Conservation (phyloP, 371 early-diverging fungal species). For the Mucor irregularis region DNA sequence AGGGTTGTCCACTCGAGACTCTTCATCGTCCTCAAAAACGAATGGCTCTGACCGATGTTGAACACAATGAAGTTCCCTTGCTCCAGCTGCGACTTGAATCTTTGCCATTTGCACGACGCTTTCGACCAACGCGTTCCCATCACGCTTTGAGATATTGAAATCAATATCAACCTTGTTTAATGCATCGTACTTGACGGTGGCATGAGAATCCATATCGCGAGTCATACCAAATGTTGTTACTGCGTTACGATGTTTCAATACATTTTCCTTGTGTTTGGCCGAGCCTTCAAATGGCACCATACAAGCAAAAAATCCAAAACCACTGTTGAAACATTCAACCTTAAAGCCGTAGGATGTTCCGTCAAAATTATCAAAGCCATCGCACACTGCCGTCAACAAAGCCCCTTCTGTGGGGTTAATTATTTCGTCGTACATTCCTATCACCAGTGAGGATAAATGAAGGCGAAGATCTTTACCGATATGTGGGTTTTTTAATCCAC, state of each 20-base stretch:
- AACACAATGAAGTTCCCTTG: constrained; percentile 31
- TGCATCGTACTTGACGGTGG: constrained; percentile 21
- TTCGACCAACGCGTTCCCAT: constrained; percentile 65
- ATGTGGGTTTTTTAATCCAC: constrained; percentile 62
- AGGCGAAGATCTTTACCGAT: constrained; percentile 54
- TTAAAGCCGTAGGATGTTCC: constrained; percentile 6
- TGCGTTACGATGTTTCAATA: constrained; percentile 6
- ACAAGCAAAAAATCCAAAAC: constrained; percentile 3
- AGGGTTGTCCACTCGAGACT: constrained; percentile 33
- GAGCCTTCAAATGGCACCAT: constrained; percentile 49
- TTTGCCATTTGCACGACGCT: constrained; percentile 64
- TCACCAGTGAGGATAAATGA: constrained; percentile 43
- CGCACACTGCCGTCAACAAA: neutral
- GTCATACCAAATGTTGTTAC: constrained; percentile 6
- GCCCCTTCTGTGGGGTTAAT: constrained; percentile 39
- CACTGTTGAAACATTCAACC: constrained; percentile 11
- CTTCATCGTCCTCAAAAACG: constrained; percentile 21
- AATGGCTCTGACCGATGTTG: constrained; percentile 39
- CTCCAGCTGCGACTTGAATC: constrained; percentile 46
- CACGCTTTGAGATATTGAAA: constrained; percentile 63
- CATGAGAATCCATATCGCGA: constrained; percentile 35
- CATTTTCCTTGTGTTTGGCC: constrained; percentile 15
- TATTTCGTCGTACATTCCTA: constrained; percentile 24
- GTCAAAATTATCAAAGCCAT: constrained; percentile 2
- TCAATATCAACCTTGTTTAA: constrained; percentile 56